phyloP scores from a whole-genome alignment of 169 alveolate species.

The Plasmodium berghei region DNA sequence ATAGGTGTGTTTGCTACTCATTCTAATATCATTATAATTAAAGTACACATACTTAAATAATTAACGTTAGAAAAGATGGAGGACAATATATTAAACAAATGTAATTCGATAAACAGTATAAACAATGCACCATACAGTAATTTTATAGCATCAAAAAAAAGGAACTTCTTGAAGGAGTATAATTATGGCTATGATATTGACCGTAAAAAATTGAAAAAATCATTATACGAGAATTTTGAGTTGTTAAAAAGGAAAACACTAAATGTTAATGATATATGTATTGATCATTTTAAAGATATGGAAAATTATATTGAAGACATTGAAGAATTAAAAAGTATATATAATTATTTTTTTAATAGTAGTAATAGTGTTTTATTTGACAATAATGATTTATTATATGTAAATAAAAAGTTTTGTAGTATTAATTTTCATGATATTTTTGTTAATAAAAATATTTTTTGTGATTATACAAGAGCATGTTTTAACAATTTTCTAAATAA shows the following conservation, averaged over 20 bases:
- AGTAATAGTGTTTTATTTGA: conserved; percentile 28
- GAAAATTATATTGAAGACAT: conserved; percentile 42
- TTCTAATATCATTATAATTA: too few species aligned
- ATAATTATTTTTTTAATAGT: conserved; percentile 45
- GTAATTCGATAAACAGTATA: conserved; percentile 9
- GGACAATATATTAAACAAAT: conserved; percentile 15
- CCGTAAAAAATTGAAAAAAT: conserved; percentile 13
- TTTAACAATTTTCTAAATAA: conserved; percentile 5
- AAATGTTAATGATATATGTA: conserved; percentile 69
- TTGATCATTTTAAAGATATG: conserved; percentile 77
- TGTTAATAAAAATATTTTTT: conserved; percentile 11
- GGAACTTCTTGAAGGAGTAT: conserved; percentile 9
- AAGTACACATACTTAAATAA: too few species aligned
- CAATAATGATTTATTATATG: conserved; percentile 47
- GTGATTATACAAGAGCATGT: conserved; percentile 3
- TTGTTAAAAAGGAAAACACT: conserved; percentile 24
- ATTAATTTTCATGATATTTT: conserved; percentile 25
- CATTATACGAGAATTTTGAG: conserved; percentile 31
- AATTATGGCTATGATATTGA: background rate
- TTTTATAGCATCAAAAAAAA: conserved; percentile 6
- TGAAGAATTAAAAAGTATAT: conserved; percentile 43
- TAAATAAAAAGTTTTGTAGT: conserved; percentile 55
- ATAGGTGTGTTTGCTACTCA: background rate
- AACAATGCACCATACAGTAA: conserved; percentile 49
- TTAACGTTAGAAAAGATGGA: conserved; percentile 27